Conservation (phyloP, 2,329 filamentous ascomycete species). For the Metarhizium sp. region DNA sequence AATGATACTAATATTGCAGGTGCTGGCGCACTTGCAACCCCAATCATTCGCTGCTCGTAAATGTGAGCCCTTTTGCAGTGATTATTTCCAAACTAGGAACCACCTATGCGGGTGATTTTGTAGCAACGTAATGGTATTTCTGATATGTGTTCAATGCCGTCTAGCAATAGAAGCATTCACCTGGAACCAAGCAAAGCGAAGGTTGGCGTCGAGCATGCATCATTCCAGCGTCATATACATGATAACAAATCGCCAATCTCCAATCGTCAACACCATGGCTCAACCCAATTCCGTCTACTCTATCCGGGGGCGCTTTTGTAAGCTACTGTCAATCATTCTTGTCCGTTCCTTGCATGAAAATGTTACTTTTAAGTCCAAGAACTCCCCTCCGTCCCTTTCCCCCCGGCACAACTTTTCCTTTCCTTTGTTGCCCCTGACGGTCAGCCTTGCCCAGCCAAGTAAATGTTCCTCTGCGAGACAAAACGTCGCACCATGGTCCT, state of each 20-base stretch:
- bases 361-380: background rate
- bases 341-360: background rate
- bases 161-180: background rate
- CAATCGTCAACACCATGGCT: background rate
- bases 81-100: background rate
- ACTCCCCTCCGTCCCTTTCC: background rate
- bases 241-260: background rate
- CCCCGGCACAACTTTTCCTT: background rate
- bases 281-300: slow-evolving; percentile 1
- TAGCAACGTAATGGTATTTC: background rate
- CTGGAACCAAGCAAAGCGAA: background rate
- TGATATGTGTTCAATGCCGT: background rate
- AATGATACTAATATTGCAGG: background rate
- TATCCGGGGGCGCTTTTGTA: background rate
- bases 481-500: background rate
- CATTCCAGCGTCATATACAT: slow-evolving; percentile 9
- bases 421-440: background rate
- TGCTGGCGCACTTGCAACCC: background rate
- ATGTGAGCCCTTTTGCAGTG: background rate
- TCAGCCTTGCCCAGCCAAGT: background rate
- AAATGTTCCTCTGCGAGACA: background rate
- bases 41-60: background rate
- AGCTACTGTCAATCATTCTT: background rate
- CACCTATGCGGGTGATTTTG: background rate
- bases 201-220: slow-evolving; percentile 4